Evolutionary conservation across 2,329 filamentous ascomycete species (phyloP).

Genomic region (Dothideomycetes sp.): DNA sequence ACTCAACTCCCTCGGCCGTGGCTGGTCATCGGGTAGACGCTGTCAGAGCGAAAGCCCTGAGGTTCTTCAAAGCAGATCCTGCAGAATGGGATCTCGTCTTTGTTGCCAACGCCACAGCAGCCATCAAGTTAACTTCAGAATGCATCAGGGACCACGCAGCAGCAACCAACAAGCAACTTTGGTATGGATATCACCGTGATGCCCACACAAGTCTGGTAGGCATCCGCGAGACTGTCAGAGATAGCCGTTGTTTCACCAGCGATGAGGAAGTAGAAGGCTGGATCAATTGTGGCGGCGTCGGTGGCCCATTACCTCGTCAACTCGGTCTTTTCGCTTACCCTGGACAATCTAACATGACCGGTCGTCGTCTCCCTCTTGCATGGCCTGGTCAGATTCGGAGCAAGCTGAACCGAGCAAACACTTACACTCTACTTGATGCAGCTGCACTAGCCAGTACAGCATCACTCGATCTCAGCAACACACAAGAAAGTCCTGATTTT

Average conservation of each 20-base stretch:
- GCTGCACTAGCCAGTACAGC: constrained; percentile 73
- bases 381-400: constrained; percentile 49
- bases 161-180: constrained; percentile 49
- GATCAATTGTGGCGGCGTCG: constrained; percentile 39
- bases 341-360: constrained; percentile 89
- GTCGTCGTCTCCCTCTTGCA: constrained; percentile 59
- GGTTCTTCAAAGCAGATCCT: constrained; percentile 74
- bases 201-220: constrained; percentile 84
- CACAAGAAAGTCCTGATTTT: constrained; percentile 65
- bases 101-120: constrained; percentile 84
- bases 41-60: constrained; percentile 58
- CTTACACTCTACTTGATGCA: constrained; percentile 72
- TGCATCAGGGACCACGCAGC: constrained; percentile 56
- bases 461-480: constrained; percentile 59
- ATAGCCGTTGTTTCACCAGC: constrained; percentile 56
- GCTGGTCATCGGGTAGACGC: constrained; percentile 69
- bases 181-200: constrained; percentile 74
- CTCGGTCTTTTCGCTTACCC: constrained; percentile 66
- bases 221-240: constrained; percentile 57
- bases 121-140: constrained; percentile 77
- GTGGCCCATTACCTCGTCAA: constrained; percentile 22
- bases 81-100: constrained; percentile 81
- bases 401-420: constrained; percentile 19
- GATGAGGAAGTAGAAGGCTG: constrained; percentile 57
- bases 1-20: constrained; percentile 68